A percentile compares a stretch with the other conserved stretches of the same genome.
Conservation (phyloP, 305 asterid species). For the Fraxinus angustifolia region DNA sequence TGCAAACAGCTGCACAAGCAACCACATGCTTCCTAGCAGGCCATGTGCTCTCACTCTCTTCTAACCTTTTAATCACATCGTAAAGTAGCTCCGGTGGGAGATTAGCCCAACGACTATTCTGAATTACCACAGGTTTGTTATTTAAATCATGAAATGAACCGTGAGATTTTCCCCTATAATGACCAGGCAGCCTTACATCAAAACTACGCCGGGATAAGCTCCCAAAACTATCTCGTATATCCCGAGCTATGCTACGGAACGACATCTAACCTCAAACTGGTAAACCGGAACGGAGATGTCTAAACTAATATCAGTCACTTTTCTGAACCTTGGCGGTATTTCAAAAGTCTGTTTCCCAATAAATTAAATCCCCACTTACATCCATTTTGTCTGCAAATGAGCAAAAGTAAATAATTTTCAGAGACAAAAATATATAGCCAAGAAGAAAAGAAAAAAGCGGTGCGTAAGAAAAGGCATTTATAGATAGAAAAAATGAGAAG, state of each 20-base stretch:
- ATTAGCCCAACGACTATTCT: constrained; percentile 84
- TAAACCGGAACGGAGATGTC: constrained; percentile 16
- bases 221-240: constrained; percentile 82
- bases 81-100: constrained; percentile 88
- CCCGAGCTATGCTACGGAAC: constrained; percentile 89
- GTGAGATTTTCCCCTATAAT: constrained; percentile 72
- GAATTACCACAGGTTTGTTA: constrained; percentile 60
- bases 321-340: not conserved
- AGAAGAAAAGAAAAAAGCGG: not conserved
- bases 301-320: not conserved
- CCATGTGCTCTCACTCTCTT: constrained; percentile 92
- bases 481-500: constrained; percentile 6
- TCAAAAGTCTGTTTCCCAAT: constrained; percentile 15
- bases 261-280: constrained; percentile 52
- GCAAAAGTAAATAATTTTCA: constrained; percentile 18
- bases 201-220: constrained; percentile 84
- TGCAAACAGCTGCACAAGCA: constrained; percentile 86
- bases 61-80: constrained; percentile 82
- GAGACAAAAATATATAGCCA: constrained; percentile 15
- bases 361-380: constrained; percentile 17
- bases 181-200: constrained; percentile 66
- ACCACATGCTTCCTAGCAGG: constrained; percentile 86
- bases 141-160: constrained; percentile 62
- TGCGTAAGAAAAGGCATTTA: constrained; percentile 28
- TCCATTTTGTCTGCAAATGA: constrained; percentile 27